These are phyloP conservation scores for Podospora comata DNA, from an alignment of 495 filamentous ascomycete species.

Conservation along the genomic window DNA sequence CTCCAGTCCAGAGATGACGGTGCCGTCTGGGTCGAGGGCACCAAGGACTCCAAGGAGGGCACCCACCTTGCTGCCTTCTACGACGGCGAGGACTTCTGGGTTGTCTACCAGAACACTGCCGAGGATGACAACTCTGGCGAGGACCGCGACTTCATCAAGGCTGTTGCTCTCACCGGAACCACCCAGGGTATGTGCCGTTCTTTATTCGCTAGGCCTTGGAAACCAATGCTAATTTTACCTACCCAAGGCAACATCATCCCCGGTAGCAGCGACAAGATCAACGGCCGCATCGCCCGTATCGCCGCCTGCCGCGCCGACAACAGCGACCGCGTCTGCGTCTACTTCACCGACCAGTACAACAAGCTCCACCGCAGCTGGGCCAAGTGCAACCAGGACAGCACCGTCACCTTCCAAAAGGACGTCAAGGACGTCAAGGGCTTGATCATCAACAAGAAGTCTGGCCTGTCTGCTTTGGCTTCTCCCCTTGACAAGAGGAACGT, in stretches of 20 bases:
- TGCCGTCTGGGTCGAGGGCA: constrained; percentile 1
- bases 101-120: background rate
- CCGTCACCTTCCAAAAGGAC: background rate
- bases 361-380: constrained; percentile 1
- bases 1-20: constrained; percentile 1
- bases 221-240: too few species aligned
- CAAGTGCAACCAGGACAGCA: background rate
- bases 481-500: background rate
- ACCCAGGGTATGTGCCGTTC: background rate
- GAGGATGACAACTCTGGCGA: background rate
- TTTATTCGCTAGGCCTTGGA: too few species aligned
- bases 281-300: background rate
- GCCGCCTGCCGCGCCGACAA: constrained; percentile 5
- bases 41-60: background rate
- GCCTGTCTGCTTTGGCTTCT: background rate
- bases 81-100: background rate
- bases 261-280: constrained; percentile 3
- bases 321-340: constrained; percentile 4
- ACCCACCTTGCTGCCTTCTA: constrained; percentile 2
- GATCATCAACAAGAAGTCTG: background rate
- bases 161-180: background rate
- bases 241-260: background rate
- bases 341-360: constrained; percentile 7
- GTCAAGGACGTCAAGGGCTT: constrained; percentile 3
- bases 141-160: background rate